Percentiles rank a stretch among this genome's conserved stretches.
These are phyloP conservation scores for Rhododendron molle DNA, from an alignment of 148 eudicot genomes.

Conservation along the genomic window DNA sequence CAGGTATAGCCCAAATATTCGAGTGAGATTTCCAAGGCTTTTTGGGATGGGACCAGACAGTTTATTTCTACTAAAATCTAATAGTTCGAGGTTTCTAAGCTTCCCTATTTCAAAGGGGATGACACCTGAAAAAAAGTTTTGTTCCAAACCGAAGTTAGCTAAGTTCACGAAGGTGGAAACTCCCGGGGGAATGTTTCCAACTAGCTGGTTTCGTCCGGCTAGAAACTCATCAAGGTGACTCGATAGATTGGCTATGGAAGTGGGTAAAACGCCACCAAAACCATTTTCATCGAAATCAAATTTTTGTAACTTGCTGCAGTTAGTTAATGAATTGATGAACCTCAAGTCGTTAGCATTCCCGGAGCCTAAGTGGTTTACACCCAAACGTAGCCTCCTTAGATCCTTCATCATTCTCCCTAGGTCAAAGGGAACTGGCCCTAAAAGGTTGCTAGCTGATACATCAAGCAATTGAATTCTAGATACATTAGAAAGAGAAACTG, in stretches of 20 bases:
- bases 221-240: background rate
- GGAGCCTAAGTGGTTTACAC: background rate
- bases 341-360: too few relatives aligned
- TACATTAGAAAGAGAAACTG: background rate
- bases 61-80: background rate
- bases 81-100: background rate
- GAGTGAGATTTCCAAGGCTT: constrained; percentile 13
- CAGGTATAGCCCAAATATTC: background rate
- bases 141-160: background rate
- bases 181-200: constrained; percentile 11
- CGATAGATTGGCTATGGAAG: background rate
- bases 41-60: constrained; percentile 9
- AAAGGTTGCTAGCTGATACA: too few relatives aligned
- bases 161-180: constrained; percentile 16
- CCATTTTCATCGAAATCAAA: background rate
- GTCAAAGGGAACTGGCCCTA: too few relatives aligned
- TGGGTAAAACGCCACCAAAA: constrained; percentile 3
- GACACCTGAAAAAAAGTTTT: constrained; percentile 9
- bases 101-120: constrained; percentile 23
- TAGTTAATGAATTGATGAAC: background rate
- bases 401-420: constrained; percentile 3
- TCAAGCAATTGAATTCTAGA: too few relatives aligned
- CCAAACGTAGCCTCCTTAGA: background rate
- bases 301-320: background rate
- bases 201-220: background rate